Percentiles rank a stretch among this genome's conserved stretches.
Evolutionary conservation across 192 early-diverging fungal genomes (phyloP).

Genomic region (Umbelopsis isabellina): DNA sequence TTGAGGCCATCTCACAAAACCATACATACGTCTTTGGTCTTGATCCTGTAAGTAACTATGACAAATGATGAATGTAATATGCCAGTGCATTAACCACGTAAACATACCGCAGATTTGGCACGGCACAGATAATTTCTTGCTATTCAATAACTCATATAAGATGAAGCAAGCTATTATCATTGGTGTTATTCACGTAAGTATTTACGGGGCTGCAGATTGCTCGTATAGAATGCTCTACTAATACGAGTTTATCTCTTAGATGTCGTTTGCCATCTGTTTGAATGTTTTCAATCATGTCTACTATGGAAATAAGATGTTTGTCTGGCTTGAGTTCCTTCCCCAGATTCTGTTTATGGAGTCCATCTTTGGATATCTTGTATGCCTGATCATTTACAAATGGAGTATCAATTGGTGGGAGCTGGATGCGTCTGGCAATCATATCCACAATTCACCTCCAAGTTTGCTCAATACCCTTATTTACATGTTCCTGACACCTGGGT

Average conservation of each 20-base stretch:
- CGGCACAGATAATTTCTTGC: conserved; percentile 87
- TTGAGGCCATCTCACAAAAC: conserved; percentile 65
- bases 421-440: conserved; percentile 61
- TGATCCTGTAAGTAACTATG: conserved; percentile 70
- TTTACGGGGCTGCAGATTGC: no score
- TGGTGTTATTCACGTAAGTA: conserved; percentile 84
- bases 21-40: conserved; percentile 81
- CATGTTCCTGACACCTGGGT: conserved; percentile 97
- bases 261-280: conserved; percentile 93
- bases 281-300: conserved; percentile 89
- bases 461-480: conserved; percentile 98
- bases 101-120: conserved; percentile 74
- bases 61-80: background rate
- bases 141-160: conserved; percentile 99
- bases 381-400: conserved; percentile 97
- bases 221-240: background rate
- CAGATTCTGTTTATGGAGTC: conserved; percentile 92
- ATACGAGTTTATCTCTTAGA: conserved; percentile 45
- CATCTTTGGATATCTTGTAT: conserved; percentile 95
- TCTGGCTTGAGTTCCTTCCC: conserved; percentile 88
- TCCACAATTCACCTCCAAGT: conserved; percentile 83
- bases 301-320: conserved; percentile 81
- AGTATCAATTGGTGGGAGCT: conserved; percentile 83
- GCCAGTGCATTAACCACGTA: background rate
- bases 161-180: conserved; percentile 99